Percentiles rank a stretch among this genome's conserved stretches.
phyloP scores from a whole-genome alignment of 1,284 basidiomycete genomes.

The Boletus mariae region DNA sequence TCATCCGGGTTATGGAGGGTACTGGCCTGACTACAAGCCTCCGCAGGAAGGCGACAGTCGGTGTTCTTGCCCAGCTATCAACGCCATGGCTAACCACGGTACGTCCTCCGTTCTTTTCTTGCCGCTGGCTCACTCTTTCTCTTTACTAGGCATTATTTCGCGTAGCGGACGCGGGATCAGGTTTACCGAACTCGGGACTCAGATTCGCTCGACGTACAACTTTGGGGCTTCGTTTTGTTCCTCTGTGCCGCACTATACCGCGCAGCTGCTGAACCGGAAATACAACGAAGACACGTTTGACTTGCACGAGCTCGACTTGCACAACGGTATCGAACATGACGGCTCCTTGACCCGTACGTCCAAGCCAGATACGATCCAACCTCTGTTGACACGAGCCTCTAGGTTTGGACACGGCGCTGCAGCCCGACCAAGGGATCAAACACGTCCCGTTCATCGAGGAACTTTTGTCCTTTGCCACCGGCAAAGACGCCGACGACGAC shows the following conservation, averaged over 20 bases:
- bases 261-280: conserved; percentile 51
- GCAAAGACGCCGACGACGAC: conserved; percentile 48
- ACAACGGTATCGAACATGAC: conserved; percentile 79
- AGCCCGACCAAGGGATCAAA: conserved; percentile 51
- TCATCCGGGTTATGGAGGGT: conserved; percentile 55
- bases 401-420: conserved; percentile 57
- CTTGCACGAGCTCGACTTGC: conserved; percentile 59
- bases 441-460: conserved; percentile 51
- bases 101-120: conserved; percentile 16
- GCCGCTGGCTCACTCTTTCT: neutral
- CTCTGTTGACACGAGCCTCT: neutral
- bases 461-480: conserved; percentile 57
- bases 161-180: conserved; percentile 63
- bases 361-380: neutral
- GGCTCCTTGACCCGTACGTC: conserved; percentile 64
- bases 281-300: conserved; percentile 60
- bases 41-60: conserved; percentile 62
- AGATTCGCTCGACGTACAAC: conserved; percentile 59
- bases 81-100: conserved; percentile 77
- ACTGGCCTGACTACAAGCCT: conserved; percentile 64
- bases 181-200: conserved; percentile 52
- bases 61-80: conserved; percentile 66
- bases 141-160: conserved; percentile 58
- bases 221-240: conserved; percentile 64
- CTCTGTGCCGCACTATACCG: conserved; percentile 58